Base-by-base conservation (phyloP, 1,139 yeast species). In the Saccharomyces hybrid region DNA sequence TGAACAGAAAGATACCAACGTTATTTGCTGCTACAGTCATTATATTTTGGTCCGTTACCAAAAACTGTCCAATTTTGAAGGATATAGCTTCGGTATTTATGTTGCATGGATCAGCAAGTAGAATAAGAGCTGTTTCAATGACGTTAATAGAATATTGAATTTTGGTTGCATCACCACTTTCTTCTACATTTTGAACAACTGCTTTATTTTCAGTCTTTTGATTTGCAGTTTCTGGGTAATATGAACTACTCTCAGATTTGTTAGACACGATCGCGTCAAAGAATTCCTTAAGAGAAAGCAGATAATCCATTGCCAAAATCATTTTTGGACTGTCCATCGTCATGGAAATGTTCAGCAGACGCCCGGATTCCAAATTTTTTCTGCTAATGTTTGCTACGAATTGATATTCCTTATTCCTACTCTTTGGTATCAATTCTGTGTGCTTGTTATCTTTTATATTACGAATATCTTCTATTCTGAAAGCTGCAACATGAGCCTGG, bases 21-120 rank as follows among this genome's bases (percentile, higher is more conserved):
- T 87, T 88, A 61, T 84, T 81, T 0, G 88, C 85, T 16, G 91
- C 83, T 7, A 90, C 69, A 1, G 91, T 80, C 0, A 64, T 55
- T 2, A 82, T 77, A 57, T 83, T 81, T 63, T 87, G 90, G 58
- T 87, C 83, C 0, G 93, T 80, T 3, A 89, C 65, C 50, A 87
- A 73, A 7, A 91, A 71, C 64, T 91, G 97, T 56, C 86, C 95
- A 16, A 90, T 83, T 62, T 88, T 88, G 71, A 93, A 86, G 1
- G 93, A 97, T 57, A 93, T 79, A 0, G 99, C 99, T 63, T 91
- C 96, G 0, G 96, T 82, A 59, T 84, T 79, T 1, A 71, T 66
- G 11, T 77, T 74, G 1, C 86, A 77, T 0, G 97, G 88, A 67
- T 91, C 89, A 0, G 97, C 96, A 51, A 95, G 73, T 42, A 95